Conservation (phyloP, 768 basidiomycete species). For the Tulasnella sp. region DNA sequence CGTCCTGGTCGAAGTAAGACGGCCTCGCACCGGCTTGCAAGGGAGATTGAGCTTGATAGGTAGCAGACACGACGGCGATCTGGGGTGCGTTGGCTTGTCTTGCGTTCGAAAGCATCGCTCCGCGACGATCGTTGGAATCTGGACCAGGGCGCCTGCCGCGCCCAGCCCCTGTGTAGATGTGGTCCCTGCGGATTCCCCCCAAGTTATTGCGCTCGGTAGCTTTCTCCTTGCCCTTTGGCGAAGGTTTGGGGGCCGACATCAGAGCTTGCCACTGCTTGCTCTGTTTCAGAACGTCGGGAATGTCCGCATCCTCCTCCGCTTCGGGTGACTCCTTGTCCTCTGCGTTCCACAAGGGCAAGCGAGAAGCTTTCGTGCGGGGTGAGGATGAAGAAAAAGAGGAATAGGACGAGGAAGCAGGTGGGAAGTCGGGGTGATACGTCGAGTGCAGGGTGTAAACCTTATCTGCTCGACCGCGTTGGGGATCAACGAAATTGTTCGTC, state of each 20-base stretch:
- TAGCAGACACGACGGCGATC: constrained; percentile 9
- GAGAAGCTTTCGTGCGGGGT: constrained; percentile 4
- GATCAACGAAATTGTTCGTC: constrained; percentile 5
- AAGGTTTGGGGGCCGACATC: constrained; percentile 3
- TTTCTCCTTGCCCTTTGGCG: constrained; percentile 23
- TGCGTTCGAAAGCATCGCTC: not conserved
- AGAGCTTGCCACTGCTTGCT: not conserved
- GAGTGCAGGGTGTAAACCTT: constrained; percentile 18
- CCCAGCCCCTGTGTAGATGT: not conserved
- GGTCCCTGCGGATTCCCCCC: constrained; percentile 6
- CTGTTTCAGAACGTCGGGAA: not conserved
- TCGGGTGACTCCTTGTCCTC: not conserved
- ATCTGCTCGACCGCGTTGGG: constrained; percentile 6
- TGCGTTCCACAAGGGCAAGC: not conserved
- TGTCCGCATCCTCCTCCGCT: not conserved
- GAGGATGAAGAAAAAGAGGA: constrained; percentile 4
- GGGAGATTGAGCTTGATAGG: constrained; percentile 4
- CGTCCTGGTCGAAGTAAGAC: not conserved
- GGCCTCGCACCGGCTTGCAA: not conserved
- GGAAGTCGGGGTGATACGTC: constrained; percentile 15
- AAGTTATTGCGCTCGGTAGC: constrained; percentile 7
- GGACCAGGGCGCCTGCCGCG: not conserved
- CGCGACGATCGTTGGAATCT: not conserved
- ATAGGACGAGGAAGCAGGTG: constrained; percentile 17
- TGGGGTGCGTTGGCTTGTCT: not conserved